These are phyloP conservation scores for Pleurotus djamor DNA, from an alignment of 768 basidiomycete species.

Conservation along the genomic window DNA sequence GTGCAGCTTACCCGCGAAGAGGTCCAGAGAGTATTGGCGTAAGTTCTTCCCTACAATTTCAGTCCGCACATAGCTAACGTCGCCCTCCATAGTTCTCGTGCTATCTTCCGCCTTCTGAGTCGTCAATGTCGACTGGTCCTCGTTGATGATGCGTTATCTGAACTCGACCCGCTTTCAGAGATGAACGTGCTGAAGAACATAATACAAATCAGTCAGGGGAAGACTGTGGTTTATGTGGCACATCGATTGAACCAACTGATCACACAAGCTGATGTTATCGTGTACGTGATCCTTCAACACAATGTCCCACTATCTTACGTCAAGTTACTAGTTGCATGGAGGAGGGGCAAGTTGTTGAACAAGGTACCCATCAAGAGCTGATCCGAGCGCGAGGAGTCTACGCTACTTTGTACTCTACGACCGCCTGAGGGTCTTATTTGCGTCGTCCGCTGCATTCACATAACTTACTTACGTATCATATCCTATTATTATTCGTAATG, in stretches of 20 bases:
- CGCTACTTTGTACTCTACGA: conserved; percentile 27
- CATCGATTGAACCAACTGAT: conserved; percentile 53
- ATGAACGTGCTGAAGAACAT: conserved; percentile 41
- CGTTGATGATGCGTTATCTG: conserved; percentile 59
- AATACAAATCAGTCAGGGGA: conserved; percentile 33
- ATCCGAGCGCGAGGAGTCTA: conserved; percentile 35
- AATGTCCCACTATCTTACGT: background rate
- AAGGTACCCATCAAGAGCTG: conserved; percentile 38
- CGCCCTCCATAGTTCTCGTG: conserved; percentile 34
- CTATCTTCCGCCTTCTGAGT: conserved; percentile 41
- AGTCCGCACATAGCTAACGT: background rate
- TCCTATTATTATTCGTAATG: background rate
- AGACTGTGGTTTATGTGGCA: conserved; percentile 55
- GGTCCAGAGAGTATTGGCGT: conserved; percentile 49
- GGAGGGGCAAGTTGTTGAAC: conserved; percentile 35
- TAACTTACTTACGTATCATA: background rate
- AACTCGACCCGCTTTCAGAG: conserved; percentile 55
- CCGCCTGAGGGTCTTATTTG: background rate
- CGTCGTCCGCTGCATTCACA: background rate
- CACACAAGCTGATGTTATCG: conserved; percentile 45
- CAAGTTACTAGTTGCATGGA: conserved; percentile 36
- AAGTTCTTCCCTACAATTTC: conserved; percentile 16
- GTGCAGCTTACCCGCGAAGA: conserved; percentile 41
- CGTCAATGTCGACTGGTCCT: conserved; percentile 42
- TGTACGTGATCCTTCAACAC: conserved; percentile 32